Conservation (phyloP, 2,329 filamentous ascomycete genomes). For the Neonectria faginata region DNA sequence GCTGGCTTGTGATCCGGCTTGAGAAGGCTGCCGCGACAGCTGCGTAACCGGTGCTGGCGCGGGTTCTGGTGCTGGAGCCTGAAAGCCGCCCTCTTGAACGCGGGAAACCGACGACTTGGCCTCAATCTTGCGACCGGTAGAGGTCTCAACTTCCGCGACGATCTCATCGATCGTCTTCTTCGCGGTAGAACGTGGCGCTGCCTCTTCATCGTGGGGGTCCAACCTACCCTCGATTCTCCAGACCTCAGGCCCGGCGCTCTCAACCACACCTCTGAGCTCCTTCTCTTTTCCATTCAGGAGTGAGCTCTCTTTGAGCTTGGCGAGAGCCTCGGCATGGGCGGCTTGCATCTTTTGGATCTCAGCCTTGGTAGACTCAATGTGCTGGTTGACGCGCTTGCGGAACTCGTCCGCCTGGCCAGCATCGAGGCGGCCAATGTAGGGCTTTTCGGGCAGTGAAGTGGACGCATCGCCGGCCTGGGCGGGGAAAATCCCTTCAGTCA, state of each 20-base stretch:
- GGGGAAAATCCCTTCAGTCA: slow-evolving; percentile 90
- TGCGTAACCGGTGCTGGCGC: slow-evolving; percentile 48
- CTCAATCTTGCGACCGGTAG: slow-evolving; percentile 75
- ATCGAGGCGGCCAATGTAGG: slow-evolving; percentile 74
- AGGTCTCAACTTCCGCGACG: slow-evolving; percentile 77
- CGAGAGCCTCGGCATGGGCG: slow-evolving; percentile 80
- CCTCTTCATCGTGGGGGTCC: slow-evolving; percentile 63
- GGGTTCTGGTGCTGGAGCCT: slow-evolving; percentile 68
- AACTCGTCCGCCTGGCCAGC: slow-evolving; percentile 86
- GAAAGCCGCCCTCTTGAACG: slow-evolving; percentile 81
- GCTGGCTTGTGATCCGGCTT: slow-evolving; percentile 67
- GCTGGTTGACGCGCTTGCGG: slow-evolving; percentile 78
- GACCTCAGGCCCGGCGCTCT: slow-evolving; percentile 69
- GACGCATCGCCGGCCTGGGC: slow-evolving; percentile 64
- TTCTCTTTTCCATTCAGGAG: slow-evolving; percentile 80
- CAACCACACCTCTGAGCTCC: slow-evolving; percentile 75
- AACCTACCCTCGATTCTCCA: slow-evolving; percentile 72
- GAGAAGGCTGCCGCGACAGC: slow-evolving; percentile 66
- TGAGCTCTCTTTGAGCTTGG: slow-evolving; percentile 77
- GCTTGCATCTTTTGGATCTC: slow-evolving; percentile 89
- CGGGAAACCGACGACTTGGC: slow-evolving; percentile 74
- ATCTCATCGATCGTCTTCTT: slow-evolving; percentile 77
- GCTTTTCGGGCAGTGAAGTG: slow-evolving; percentile 63
- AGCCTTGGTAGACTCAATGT: slow-evolving; percentile 77
- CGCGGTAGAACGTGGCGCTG: slow-evolving; percentile 50